Evolutionary conservation across 306 rosid species (phyloP).

Genomic region (Trifolium dubium): DNA sequence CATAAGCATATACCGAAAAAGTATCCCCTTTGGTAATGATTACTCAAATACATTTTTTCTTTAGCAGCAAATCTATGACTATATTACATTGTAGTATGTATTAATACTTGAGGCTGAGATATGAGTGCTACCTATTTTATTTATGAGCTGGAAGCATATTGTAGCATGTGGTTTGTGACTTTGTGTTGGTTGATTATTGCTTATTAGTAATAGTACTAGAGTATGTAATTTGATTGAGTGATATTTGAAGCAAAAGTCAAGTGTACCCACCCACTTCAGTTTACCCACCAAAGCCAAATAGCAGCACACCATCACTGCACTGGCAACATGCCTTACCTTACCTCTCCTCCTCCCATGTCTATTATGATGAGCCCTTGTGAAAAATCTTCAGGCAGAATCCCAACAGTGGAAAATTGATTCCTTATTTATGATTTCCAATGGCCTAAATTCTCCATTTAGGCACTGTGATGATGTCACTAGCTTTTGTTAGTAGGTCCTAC

Average conservation of each 20-base stretch:
- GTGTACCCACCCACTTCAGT: constrained; percentile 43
- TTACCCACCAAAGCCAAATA: constrained; percentile 46
- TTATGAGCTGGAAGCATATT: constrained; percentile 34
- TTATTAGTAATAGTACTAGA: constrained; percentile 4
- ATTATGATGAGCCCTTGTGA: constrained; percentile 50
- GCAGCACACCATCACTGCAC: constrained; percentile 44
- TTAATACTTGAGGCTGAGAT: constrained; percentile 7
- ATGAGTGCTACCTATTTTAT: constrained; percentile 1
- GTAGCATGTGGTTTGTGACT: constrained; percentile 38
- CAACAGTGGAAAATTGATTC: constrained; percentile 69
- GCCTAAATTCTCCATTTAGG: constrained; percentile 52
- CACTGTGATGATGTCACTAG: constrained; percentile 51
- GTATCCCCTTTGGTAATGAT: constrained; percentile 11
- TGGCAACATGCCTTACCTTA: constrained; percentile 48
- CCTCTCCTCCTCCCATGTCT: constrained; percentile 47
- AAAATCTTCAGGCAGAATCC: constrained; percentile 85
- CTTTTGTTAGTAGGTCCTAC: constrained; percentile 48
- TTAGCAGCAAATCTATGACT: constrained; percentile 15
- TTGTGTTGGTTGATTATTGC: neutral
- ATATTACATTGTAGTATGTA: neutral
- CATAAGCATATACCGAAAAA: constrained; percentile 24
- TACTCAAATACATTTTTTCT: constrained; percentile 2
- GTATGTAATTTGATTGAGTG: constrained; percentile 40
- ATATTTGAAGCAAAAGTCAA: constrained; percentile 41
- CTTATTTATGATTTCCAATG: constrained; percentile 49